Base-by-base conservation (phyloP, 148 eudicot species). In the Camellia japonica region DNA sequence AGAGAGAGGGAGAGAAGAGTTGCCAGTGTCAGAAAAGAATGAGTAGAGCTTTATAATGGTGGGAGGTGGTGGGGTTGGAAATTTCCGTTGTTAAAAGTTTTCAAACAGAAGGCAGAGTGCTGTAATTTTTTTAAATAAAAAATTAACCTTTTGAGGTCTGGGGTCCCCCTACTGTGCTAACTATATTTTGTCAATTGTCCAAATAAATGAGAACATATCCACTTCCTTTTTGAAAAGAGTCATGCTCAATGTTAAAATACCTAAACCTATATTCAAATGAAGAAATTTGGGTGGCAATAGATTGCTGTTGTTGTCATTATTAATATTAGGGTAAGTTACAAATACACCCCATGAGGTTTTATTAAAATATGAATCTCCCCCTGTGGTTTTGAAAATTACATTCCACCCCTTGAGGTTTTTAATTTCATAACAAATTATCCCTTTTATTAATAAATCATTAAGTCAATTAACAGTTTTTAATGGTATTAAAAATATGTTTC, bases 41-140 rank as follows among this genome's bases (percentile, higher is more conserved):
- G 78, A 63, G 71, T 42, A 69, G 75, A 81, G 71, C 82, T 86
- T 87, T 94, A 92, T 94, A 94, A 82, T 87, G 79, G 83, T 76
- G 76, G 81, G 77, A 80, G 71, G 82, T 82, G 83, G 80, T 82
- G 73, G 81, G 38, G 38, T 30, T 75, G 10, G 13, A 15, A 3
- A 63, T 58, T 74, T 80, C 9, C 63, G 43, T 56, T 73, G 56
- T 23, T 61, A 30, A 30, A 30, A 71, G 18, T 15, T 65, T 30
- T 68, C 42, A 30, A 75, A 11, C 43, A 30, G 7, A 38, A 61
- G 76, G 66, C 44, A 68, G 43, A 68, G 65, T 80, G 71, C 72
- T 76, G 73, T 78, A 60, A 77, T 73, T 49, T 30, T 30, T 30
- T 30, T 67, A 67, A 70, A 64, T 65, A 46, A 62, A 55, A 75